These are phyloP conservation scores for Glonium stellatum DNA, from an alignment of 495 filamentous ascomycete species.

Conservation along the genomic window DNA sequence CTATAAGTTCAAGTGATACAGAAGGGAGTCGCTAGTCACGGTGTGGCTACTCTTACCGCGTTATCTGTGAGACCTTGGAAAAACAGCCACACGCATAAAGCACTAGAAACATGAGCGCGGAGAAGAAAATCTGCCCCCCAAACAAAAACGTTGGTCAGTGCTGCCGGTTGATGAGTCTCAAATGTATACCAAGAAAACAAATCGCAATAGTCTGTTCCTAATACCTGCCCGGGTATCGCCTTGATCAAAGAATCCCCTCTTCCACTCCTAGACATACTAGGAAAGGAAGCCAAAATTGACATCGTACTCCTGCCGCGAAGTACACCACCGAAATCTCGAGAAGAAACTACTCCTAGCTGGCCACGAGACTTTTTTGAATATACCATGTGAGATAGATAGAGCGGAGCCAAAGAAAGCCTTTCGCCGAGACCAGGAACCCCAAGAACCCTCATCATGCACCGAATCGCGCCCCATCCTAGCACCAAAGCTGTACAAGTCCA, in stretches of 20 bases:
- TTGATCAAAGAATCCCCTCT: constrained; percentile 1
- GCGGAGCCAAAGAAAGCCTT: not conserved
- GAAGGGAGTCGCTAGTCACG: too few relatives aligned
- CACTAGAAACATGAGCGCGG: not conserved
- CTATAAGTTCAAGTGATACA: too few relatives aligned
- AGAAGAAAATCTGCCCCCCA: not conserved
- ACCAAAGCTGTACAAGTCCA: not conserved
- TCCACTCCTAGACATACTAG: not conserved
- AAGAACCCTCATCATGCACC: constrained; percentile 2
- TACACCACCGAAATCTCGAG: not conserved
- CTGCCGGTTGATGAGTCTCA: not conserved
- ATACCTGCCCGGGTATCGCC: constrained; percentile 1
- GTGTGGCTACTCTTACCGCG: too few relatives aligned
- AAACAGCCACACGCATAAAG: too few relatives aligned
- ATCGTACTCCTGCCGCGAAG: not conserved
- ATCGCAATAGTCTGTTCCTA: not conserved
- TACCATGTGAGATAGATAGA: not conserved
- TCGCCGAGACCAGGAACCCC: not conserved
- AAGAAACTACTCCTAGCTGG: not conserved
- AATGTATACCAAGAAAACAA: not conserved
- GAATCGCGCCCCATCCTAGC: not conserved
- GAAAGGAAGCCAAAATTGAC: not conserved
- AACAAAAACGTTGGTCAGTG: not conserved
- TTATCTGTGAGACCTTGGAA: too few relatives aligned
- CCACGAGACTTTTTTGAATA: not conserved